Evolutionary conservation across 2,329 filamentous ascomycete genomes (phyloP), one percentile per base, ranked within the genome.

Genomic region (Sclerotinia trifoliorum): DNA sequence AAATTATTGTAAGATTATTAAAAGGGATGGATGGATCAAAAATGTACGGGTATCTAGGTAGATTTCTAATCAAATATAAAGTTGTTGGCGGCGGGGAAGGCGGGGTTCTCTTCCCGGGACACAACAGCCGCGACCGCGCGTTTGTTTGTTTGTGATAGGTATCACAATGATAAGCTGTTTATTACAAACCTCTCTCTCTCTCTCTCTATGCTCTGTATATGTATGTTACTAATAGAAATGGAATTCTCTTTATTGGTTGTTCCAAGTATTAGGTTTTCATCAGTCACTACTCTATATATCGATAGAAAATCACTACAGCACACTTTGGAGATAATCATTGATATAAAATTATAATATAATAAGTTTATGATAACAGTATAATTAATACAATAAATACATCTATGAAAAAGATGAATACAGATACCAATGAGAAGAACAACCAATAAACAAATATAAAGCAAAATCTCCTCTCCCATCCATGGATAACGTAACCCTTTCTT

Each of bases 61-160:
- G 10, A 13, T 63, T 51, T 63, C 29, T 29, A 8, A 35, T 35
- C 35, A 35, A n/a, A 32, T 29, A 46, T 61, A 48, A 29, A 49
- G 44, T 62, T 62, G 44, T 62, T 62, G 60, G 13, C 10, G 29
- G 29, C 15, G 44, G 58, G 44, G 44, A 49, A 49, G 44, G 26
- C 46, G 44, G 58, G 44, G 26, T 11, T 39, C 32, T 39, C 2
- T 56, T 56, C n/a, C 5, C 11, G 29, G 19, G 19, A 55, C 13
- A 46, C 19, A 60, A 60, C 48, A 61, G 57, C 57, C 57, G 57
- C 39, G 13, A 5, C 54, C 54, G 32, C 57, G 57, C 57, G 57
- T 48, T 61, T 61, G 39, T 42, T 42, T 42, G 39, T 39, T 39
- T 42, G 39, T 8, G 26, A 26, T 15, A 32, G 26, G 39, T 48